These are phyloP conservation scores for Tuctoria greenei DNA, from an alignment of 176 grass and related monocot genomes.

Conservation along the genomic window DNA sequence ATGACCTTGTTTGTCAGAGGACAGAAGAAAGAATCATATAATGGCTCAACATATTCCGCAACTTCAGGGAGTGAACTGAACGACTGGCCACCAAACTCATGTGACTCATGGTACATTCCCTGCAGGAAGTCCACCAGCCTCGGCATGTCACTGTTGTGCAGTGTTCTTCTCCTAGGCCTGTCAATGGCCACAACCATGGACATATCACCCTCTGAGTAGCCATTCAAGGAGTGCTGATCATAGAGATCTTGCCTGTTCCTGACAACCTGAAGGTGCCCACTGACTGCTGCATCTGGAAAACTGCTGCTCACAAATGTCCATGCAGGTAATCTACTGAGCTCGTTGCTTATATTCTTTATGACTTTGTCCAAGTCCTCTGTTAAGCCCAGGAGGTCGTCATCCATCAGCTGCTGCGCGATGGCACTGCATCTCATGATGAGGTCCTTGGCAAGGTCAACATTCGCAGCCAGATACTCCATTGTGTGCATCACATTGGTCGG, in stretches of 20 bases:
- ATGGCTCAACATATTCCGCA: slow-evolving; percentile 70
- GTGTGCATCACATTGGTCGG: slow-evolving; percentile 22
- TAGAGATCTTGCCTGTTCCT: slow-evolving; percentile 8
- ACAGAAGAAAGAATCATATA: slow-evolving; percentile 93
- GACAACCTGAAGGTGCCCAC: slow-evolving; percentile 30
- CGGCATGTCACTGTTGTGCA: slow-evolving; percentile 45
- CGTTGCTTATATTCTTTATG: slow-evolving; percentile 60
- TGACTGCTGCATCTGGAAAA: slow-evolving; percentile 24
- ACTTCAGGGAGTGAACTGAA: slow-evolving; percentile 48
- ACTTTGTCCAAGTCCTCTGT: slow-evolving; percentile 62
- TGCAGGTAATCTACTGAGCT: slow-evolving; percentile 61
- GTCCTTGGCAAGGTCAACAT: slow-evolving; percentile 74
- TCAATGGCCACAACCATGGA: slow-evolving; percentile 7
- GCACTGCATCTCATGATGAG: slow-evolving; percentile 48
- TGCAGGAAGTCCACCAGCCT: slow-evolving; percentile 65
- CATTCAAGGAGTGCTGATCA: slow-evolving; percentile 17
- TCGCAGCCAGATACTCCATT: slow-evolving; percentile 61
- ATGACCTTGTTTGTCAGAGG: slow-evolving; percentile 86
- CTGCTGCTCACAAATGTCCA: slow-evolving; percentile 43
- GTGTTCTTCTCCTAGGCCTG: slow-evolving; percentile 36
- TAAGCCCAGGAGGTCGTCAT: slow-evolving; percentile 56
- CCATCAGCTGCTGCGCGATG: slow-evolving; percentile 37
- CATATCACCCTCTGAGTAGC: slow-evolving; percentile 15
- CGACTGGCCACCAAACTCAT: slow-evolving; percentile 41
- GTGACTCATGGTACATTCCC: slow-evolving; percentile 49